phyloP scores from a whole-genome alignment of 1,139 yeast species.

The Saccharomyces hybrid region DNA sequence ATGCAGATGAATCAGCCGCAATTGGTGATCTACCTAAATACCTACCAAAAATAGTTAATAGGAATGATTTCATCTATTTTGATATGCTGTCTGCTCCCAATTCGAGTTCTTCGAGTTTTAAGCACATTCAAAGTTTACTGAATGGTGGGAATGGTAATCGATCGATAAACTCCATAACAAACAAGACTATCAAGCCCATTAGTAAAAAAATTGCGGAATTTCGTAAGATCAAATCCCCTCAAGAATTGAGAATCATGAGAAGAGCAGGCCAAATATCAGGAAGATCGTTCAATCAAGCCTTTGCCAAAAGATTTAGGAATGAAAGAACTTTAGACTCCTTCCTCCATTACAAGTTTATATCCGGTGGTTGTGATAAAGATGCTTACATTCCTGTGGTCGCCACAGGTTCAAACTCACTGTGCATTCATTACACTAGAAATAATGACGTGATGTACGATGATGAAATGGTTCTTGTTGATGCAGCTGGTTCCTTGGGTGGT shows the following conservation, averaged over 20 bases:
- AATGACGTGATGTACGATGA: slow-evolving; percentile 67
- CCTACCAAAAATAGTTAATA: slow-evolving; percentile 39
- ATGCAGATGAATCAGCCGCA: slow-evolving; percentile 70
- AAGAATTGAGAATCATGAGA: slow-evolving; percentile 73
- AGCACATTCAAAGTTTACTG: not conserved
- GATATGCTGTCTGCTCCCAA: slow-evolving; percentile 26
- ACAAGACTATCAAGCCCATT: slow-evolving; percentile 11
- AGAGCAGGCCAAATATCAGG: slow-evolving; percentile 77
- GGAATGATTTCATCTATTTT: slow-evolving; percentile 45
- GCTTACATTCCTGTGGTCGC: slow-evolving; percentile 97
- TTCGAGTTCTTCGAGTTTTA: not conserved
- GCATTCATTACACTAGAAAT: slow-evolving; percentile 85
- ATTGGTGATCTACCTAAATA: slow-evolving; percentile 38
- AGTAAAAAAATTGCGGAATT: slow-evolving; percentile 40
- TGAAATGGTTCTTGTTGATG: slow-evolving; percentile 88
- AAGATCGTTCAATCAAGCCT: slow-evolving; percentile 75
- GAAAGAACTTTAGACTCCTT: slow-evolving; percentile 78
- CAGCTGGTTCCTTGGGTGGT: slow-evolving; percentile 91
- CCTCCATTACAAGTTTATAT: slow-evolving; percentile 72
- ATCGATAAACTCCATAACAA: slow-evolving; percentile 11
- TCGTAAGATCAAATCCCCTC: slow-evolving; percentile 64
- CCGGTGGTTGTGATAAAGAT: slow-evolving; percentile 80
- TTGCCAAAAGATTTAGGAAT: slow-evolving; percentile 52
- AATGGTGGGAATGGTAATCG: slow-evolving; percentile 28
- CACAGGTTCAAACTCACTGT: slow-evolving; percentile 77